Base-by-base conservation (phyloP, 2,329 filamentous ascomycete species). In the Xylariaceae sp. region DNA sequence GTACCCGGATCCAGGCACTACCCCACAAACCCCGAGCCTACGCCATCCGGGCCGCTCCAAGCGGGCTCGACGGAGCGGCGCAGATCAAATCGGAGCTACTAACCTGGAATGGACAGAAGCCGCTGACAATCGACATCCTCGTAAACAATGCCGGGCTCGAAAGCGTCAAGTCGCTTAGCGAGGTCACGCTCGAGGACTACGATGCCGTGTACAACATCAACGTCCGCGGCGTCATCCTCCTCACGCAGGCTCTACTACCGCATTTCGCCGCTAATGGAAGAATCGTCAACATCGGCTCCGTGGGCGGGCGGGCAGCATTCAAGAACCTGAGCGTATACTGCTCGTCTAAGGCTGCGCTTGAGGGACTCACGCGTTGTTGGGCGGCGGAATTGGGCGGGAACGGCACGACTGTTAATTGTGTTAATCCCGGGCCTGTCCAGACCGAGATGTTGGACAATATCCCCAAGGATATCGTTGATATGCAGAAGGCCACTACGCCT, bases 391-490 rank as follows among this genome's bases (percentile, higher is more conserved):
- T 84, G 7, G 80, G 80, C 0, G 57, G 49, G 3, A 63, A 71
- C 46, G 78, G 80, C 0, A 77, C 77, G 47, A 83, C 80, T 0
- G 80, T 82, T 21, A 85, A 85, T 52, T 69, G 72, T 0, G 74
- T 85, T 2, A 74, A 74, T 17, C 79, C 80, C 0, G 81, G 81
- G 0, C 79, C 80, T 0, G 75, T 81, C 5, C 63, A 75, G 61
- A 81, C 71, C 22, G 77, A 80, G 6, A 73, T 85, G 71, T 57
- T 82, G 20, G 72, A 74, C 14, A 68, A 74, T 14, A 73, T 80
- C 11, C 72, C 73, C 0, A 57, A 66, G 42, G 70, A 73, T 1
- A 64, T 79, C 11, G 63, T 79, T 2, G 67, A 73, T 22, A 64
- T 67, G 55, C 73, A 80, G 61, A 71, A 68, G 62, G 64, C 67